Base-by-base conservation (phyloP, 2,329 filamentous ascomycete genomes). In the Phialophora tarda region DNA sequence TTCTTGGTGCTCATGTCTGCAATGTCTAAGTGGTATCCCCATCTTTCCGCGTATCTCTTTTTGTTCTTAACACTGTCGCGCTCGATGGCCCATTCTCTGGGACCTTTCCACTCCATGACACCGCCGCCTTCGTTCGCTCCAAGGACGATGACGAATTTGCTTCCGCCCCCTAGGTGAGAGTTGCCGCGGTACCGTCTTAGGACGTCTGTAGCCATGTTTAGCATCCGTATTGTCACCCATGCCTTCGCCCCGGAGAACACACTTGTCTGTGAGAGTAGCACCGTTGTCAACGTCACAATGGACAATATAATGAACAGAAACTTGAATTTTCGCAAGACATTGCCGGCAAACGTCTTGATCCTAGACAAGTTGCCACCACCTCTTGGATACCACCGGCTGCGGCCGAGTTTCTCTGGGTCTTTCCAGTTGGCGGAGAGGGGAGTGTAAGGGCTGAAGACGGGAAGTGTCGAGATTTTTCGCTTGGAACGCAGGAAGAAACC, bases 1-100 rank as follows among this genome's bases (percentile, higher is more conserved):
- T 97, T 98, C 85, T 97, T 97, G 62, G 93, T 97, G 81, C 93
- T 94, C 93, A 99, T 96, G 78, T 99, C 96, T 72, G 96, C 92
- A 75, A 98, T 90, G 78, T 99, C 95, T 65, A 99, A 82, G 69
- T 97, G 91, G 77, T 99, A 98, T 14, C 95, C 95, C 93, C 95
- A 98, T 77, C 85, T 86, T 38, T 87, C 84, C 2, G 88, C 90
- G 76, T 99, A 99, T 75, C 89, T 91, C 76, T 90, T 89, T 83
- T 99, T 99, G 81, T 99, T 99, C 77, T 89, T 89, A 62, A 98
- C 88, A 76, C 94, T 98, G 81, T 98, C 93, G 77, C 95, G 86
- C 81, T 99, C 95, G 74, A 98, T 96, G 0, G 95, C 95, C 95
- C 95, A 99, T 81, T 99, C 95, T 68, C 93, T 87, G 23, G 94